Conservation (phyloP, 805 yeast species). For the Saccharomycopsis sp. region DNA sequence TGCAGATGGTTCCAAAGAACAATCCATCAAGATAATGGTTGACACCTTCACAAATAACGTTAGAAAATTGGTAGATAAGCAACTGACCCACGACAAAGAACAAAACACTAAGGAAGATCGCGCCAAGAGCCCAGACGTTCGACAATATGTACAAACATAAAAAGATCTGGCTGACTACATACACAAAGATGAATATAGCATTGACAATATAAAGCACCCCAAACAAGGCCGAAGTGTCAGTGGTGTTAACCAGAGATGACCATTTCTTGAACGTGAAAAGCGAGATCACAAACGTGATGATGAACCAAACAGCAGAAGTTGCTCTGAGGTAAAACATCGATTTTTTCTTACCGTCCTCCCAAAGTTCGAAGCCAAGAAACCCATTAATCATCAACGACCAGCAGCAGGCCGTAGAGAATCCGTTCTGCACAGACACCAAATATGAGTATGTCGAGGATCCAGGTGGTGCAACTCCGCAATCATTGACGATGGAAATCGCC, state of each 20-base stretch:
- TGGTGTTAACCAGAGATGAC: slow-evolving; percentile 41
- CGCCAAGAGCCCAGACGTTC: slow-evolving; percentile 86
- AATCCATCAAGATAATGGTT: slow-evolving; percentile 89
- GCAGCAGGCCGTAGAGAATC: slow-evolving; percentile 65
- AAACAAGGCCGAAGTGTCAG: slow-evolving; percentile 62
- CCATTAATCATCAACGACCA: slow-evolving; percentile 68
- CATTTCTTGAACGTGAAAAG: slow-evolving; percentile 65
- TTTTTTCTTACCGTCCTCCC: slow-evolving; percentile 85
- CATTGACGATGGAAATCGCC: slow-evolving; percentile 68
- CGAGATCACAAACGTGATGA: slow-evolving; percentile 58
- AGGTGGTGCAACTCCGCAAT: slow-evolving; percentile 90
- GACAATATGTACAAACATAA: slow-evolving; percentile 62
- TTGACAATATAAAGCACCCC: slow-evolving; percentile 66
- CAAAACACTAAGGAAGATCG: slow-evolving; percentile 60
- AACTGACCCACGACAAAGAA: slow-evolving; percentile 82
- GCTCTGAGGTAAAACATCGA: slow-evolving; percentile 55
- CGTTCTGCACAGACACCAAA: slow-evolving; percentile 78
- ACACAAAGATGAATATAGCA: slow-evolving; percentile 55
- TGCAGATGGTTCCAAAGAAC: slow-evolving; percentile 76
- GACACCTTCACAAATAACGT: slow-evolving; percentile 57
- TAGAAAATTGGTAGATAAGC: slow-evolving; percentile 62
- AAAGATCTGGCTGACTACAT: slow-evolving; percentile 60
- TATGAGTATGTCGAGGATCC: slow-evolving; percentile 69
- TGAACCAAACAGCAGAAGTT: slow-evolving; percentile 51
- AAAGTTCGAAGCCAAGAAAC: slow-evolving; percentile 74